These are phyloP conservation scores for Curvularia spicifera DNA, from an alignment of 2,329 filamentous ascomycete genomes.

Conservation along the genomic window DNA sequence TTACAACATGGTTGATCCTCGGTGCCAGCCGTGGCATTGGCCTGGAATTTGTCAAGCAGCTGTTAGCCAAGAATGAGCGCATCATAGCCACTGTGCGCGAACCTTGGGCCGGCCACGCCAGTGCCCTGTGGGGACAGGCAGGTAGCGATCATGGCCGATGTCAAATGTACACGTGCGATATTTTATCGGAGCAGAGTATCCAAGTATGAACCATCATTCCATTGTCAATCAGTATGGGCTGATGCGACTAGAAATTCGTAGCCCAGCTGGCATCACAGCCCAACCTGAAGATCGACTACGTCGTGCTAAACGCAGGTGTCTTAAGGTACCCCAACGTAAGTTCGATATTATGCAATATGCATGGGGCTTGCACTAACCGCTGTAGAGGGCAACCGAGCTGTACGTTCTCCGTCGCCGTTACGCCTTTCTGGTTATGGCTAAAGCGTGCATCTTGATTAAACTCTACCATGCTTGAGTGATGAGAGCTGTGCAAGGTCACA, in stretches of 20 bases:
- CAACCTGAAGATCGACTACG: conserved; percentile 58
- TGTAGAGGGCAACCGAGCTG: conserved; percentile 60
- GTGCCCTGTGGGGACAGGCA: conserved; percentile 51
- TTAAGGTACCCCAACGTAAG: conserved; percentile 63
- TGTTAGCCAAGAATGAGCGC: conserved; percentile 55
- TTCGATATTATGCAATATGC: conserved; percentile 15
- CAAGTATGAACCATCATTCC: conserved; percentile 34
- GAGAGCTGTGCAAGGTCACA: background rate
- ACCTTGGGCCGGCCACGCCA: conserved; percentile 49
- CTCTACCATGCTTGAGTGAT: conserved; percentile 11
- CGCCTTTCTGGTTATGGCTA: conserved; percentile 30
- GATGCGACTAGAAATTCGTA: conserved; percentile 51
- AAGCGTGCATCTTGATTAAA: conserved; percentile 27
- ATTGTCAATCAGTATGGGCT: background rate
- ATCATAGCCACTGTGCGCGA: conserved; percentile 61
- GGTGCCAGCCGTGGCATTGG: conserved; percentile 59
- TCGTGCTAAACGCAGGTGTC: conserved; percentile 64
- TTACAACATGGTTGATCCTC: conserved; percentile 56
- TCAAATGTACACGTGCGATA: conserved; percentile 60
- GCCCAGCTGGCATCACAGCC: conserved; percentile 49
- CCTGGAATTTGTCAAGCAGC: conserved; percentile 60
- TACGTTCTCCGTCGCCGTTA: conserved; percentile 41
- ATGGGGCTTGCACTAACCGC: conserved; percentile 35
- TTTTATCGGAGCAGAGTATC: conserved; percentile 61
- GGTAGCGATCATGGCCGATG: conserved; percentile 55